phyloP scores from a whole-genome alignment of 768 basidiomycete genomes.

The Amyloporia xantha region DNA sequence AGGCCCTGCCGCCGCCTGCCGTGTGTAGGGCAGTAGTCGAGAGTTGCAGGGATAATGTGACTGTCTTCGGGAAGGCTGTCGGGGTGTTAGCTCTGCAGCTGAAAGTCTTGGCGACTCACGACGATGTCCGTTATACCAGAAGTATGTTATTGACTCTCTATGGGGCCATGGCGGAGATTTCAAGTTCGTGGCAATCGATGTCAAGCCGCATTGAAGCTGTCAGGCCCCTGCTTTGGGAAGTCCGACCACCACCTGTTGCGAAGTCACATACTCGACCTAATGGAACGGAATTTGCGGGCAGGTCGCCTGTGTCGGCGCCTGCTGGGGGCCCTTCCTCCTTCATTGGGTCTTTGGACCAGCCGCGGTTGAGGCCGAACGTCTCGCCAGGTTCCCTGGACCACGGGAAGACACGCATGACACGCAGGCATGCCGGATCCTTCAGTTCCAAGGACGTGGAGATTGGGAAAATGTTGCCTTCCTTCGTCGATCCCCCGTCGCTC shows the following conservation, averaged over 20 bases:
- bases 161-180: constrained; percentile 84
- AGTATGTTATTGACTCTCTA: constrained; percentile 84
- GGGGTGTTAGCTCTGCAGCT: constrained; percentile 77
- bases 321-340: constrained; percentile 24
- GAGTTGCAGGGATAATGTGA: constrained; percentile 77
- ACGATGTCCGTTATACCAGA: constrained; percentile 83
- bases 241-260: constrained; percentile 28
- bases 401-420: constrained; percentile 47
- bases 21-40: constrained; percentile 77
- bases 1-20: constrained; percentile 56
- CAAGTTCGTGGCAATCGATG: constrained; percentile 77
- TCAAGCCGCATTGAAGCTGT: constrained; percentile 65
- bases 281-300: constrained; percentile 9
- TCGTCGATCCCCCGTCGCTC: constrained; percentile 35
- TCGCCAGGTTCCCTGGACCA: constrained; percentile 17
- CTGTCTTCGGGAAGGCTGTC: constrained; percentile 83
- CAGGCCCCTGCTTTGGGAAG: constrained; percentile 51
- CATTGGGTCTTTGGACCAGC: constrained; percentile 15
- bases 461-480: constrained; percentile 73
- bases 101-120: constrained; percentile 61
- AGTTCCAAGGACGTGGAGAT: constrained; percentile 88
- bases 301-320: constrained; percentile 22
- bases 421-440: constrained; percentile 93
- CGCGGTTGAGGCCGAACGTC: constrained; percentile 26
- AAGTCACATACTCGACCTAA: constrained; percentile 26